Evolutionary conservation across 2,329 filamentous ascomycete genomes (phyloP), one percentile per base, ranked within the genome.

Genomic region (Beauveria sp.): DNA sequence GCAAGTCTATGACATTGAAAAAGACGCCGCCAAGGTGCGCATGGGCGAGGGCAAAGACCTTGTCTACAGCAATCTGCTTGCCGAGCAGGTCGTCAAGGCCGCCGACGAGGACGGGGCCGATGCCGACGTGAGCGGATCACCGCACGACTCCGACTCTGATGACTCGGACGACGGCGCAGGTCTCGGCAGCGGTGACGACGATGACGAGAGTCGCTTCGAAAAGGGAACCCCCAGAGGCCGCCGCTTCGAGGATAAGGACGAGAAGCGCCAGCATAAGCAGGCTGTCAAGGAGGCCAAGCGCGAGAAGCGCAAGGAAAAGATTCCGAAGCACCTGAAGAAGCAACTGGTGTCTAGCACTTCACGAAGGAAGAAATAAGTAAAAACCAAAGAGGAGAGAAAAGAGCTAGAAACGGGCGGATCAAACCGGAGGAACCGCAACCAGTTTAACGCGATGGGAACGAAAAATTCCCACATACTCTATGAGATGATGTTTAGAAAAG

Each of bases 261-360:
- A 85, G 63, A 98, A 97, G 74, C 61, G 82, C 78, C 71, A 73
- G 66, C 95, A 97, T 74, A 99, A 99, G 74, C 84, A 86, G 72
- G 88, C 89, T 1, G 89, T 97, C 67, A 99, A 98, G 77, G 93
- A 97, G 70, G 93, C 93, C 70, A 97, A 96, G 78, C 86, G 91
- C 42, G 93, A 97, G 74, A 92, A 96, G 79, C 81, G 95, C 63
- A 91, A 93, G 74, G 89, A 90, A 4, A 99, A 99, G 80, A 96
- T 99, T 77, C 93, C 95, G 0, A 99, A 99, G 77, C 86, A 96
- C 72, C 66, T 96, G 40, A 99, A 99, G 83, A 98, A 97, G 80
- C 90, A 89, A 72, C 75, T 96, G 62, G 84, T 96, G 28, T 82
- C 81, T 61, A 79, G 79, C 65, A 80, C 81, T 18, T 79, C 84